phyloP scores from a whole-genome alignment of 257 asterid genomes.

The Salvia splendens region DNA sequence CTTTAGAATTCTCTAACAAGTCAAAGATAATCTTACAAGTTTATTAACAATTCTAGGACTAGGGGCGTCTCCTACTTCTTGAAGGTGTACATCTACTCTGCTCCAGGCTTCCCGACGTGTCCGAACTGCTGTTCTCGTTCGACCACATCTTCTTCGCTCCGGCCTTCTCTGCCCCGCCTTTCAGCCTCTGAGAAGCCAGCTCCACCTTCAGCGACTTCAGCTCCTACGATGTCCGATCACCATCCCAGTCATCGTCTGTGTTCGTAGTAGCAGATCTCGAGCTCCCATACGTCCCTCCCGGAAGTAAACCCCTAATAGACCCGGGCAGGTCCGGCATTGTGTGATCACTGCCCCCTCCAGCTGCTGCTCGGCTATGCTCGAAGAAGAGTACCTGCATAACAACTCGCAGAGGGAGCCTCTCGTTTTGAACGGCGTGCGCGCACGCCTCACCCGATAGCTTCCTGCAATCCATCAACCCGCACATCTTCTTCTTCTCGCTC shows the following conservation, averaged over 20 bases:
- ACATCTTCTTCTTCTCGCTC: slow-evolving; percentile 69
- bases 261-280: slow-evolving; percentile 75
- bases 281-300: slow-evolving; percentile 67
- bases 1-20: slow-evolving; percentile 22
- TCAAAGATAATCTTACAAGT: slow-evolving; percentile 19
- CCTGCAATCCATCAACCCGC: slow-evolving; percentile 73
- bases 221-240: slow-evolving; percentile 54
- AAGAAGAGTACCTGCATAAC: slow-evolving; percentile 84
- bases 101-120: slow-evolving; percentile 70
- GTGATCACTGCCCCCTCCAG: slow-evolving; percentile 44
- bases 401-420: slow-evolving; percentile 72
- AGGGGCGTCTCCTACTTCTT: slow-evolving; percentile 58
- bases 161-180: slow-evolving; percentile 26
- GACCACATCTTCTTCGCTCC: slow-evolving; percentile 49
- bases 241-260: slow-evolving; percentile 80
- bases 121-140: slow-evolving; percentile 71
- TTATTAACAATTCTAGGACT: slow-evolving; percentile 29
- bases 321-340: slow-evolving; percentile 52
- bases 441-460: slow-evolving; percentile 80
- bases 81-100: slow-evolving; percentile 64
- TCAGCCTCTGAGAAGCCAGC: slow-evolving; percentile 53
- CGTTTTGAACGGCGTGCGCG: slow-evolving; percentile 79
- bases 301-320: slow-evolving; percentile 45
- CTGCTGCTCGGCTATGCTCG: slow-evolving; percentile 62
- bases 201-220: slow-evolving; percentile 63